Percentiles rank a stretch among this genome's conserved stretches.
phyloP scores from a whole-genome alignment of 2,329 filamentous ascomycete species.

The Alternaria atra region DNA sequence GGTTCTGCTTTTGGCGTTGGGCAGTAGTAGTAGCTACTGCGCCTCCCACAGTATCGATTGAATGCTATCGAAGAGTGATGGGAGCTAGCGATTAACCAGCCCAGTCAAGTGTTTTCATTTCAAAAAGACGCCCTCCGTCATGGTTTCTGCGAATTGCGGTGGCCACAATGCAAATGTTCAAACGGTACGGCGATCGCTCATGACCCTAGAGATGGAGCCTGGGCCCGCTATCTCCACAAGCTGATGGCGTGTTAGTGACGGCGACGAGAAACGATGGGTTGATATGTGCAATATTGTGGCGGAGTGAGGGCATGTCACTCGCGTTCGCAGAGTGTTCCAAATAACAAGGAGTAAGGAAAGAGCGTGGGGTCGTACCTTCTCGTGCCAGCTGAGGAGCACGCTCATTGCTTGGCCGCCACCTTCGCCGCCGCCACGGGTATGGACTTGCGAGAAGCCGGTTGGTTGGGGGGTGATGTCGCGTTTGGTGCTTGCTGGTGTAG shows the following conservation, averaged over 20 bases:
- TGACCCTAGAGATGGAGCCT: constrained; percentile 87
- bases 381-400: constrained; percentile 96
- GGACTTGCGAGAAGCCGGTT: constrained; percentile 88
- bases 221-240: constrained; percentile 91
- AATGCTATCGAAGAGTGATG: constrained; percentile 4
- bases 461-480: constrained; percentile 73
- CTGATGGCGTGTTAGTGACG: constrained; percentile 46
- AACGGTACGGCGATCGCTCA: constrained; percentile 95
- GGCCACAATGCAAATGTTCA: constrained; percentile 52
- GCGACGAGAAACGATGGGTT: neutral
- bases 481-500: constrained; percentile 38
- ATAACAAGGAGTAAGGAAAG: constrained; percentile 4
- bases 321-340: neutral
- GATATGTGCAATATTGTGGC: too few relatives aligned
- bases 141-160: neutral
- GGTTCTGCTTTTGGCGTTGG: constrained; percentile 15
- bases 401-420: constrained; percentile 92
- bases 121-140: constrained; percentile 3
- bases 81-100: constrained; percentile 8
- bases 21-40: neutral
- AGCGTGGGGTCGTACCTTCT: constrained; percentile 68
- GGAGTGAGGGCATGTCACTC: neutral
- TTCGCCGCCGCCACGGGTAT: constrained; percentile 65
- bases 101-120: constrained; percentile 1
- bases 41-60: neutral